These are phyloP conservation scores for Hypoxylon sp. DNA, from an alignment of 2,329 filamentous ascomycete species.

Conservation along the genomic window DNA sequence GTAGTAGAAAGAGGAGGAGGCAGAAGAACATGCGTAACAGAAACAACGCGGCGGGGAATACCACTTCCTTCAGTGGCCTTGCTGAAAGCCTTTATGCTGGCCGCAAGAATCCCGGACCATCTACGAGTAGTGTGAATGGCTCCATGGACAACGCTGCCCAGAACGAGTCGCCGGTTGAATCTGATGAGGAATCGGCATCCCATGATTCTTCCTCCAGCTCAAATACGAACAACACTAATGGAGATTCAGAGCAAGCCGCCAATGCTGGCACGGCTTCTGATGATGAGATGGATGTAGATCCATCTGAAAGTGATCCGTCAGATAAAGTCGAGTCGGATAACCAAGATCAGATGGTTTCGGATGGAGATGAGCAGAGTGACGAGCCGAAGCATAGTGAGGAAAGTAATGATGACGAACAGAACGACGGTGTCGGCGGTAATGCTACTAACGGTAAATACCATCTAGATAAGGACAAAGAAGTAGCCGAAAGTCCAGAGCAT, in stretches of 20 bases:
- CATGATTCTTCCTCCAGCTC: background rate
- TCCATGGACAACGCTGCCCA: conserved; percentile 11
- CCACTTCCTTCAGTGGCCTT: conserved; percentile 45
- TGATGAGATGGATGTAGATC: conserved; percentile 23
- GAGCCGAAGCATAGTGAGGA: conserved; percentile 26
- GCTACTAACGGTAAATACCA: conserved; percentile 13
- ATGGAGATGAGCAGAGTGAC: conserved; percentile 20
- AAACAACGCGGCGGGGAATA: background rate
- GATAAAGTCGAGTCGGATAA: conserved; percentile 14
- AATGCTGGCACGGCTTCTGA: background rate
- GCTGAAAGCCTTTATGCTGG: conserved; percentile 48
- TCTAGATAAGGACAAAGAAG: conserved; percentile 1
- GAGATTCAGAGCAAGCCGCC: background rate
- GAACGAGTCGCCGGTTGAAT: background rate
- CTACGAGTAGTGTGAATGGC: conserved; percentile 6
- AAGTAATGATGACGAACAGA: conserved; percentile 28
- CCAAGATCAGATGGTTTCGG: conserved; percentile 19
- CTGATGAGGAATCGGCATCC: background rate
- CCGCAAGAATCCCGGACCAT: conserved; percentile 34
- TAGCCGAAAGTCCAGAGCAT: background rate
- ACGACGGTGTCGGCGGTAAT: conserved; percentile 7
- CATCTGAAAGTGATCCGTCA: conserved; percentile 6
- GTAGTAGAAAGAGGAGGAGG: conserved; percentile 39
- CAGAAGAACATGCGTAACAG: conserved; percentile 32
- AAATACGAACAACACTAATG: conserved; percentile 3